phyloP scores from a whole-genome alignment of 179 eudicot species.

The Spergularia azorica region DNA sequence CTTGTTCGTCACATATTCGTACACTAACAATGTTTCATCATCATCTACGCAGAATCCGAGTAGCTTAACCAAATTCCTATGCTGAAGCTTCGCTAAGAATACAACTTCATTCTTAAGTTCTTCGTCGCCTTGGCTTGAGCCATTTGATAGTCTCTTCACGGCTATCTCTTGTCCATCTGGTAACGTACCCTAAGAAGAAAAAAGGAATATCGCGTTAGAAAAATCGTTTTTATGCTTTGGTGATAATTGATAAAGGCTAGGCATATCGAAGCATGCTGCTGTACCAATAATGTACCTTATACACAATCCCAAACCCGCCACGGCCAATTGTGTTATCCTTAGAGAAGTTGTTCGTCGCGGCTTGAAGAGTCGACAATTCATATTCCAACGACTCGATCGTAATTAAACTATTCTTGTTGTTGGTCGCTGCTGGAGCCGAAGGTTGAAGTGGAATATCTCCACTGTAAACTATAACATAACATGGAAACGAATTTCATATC shows the following conservation, averaged over 20 bases:
- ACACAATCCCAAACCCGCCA: slow-evolving; percentile 38
- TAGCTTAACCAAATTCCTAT: slow-evolving; percentile 28
- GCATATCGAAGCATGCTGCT: too few species aligned
- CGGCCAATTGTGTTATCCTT: slow-evolving; percentile 22
- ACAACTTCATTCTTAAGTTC: slow-evolving; percentile 31
- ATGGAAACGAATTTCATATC: too few species aligned
- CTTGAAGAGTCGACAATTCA: slow-evolving; percentile 13
- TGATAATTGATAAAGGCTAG: background rate
- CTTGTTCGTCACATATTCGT: slow-evolving; percentile 26
- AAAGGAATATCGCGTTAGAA: background rate
- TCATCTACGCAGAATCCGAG: slow-evolving; percentile 24
- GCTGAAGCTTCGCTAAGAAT: slow-evolving; percentile 32
- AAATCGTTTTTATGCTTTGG: background rate
- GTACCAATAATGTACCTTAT: slow-evolving; percentile 21
- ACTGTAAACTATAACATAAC: too few species aligned
- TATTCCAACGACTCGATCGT: slow-evolving; percentile 27
- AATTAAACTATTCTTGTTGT: slow-evolving; percentile 5
- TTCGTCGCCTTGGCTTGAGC: slow-evolving; percentile 29
- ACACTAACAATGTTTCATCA: slow-evolving; percentile 23
- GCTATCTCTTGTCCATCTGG: slow-evolving; percentile 29
- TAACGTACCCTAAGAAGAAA: slow-evolving; percentile 20
- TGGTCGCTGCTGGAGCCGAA: background rate
- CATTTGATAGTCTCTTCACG: slow-evolving; percentile 27
- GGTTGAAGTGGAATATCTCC: too few species aligned
- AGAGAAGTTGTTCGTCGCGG: slow-evolving; percentile 32